Percentiles rank a stretch among this genome's conserved stretches.
Evolutionary conservation across 148 eudicot species (phyloP).

Genomic region (Selenicereus undatus): DNA sequence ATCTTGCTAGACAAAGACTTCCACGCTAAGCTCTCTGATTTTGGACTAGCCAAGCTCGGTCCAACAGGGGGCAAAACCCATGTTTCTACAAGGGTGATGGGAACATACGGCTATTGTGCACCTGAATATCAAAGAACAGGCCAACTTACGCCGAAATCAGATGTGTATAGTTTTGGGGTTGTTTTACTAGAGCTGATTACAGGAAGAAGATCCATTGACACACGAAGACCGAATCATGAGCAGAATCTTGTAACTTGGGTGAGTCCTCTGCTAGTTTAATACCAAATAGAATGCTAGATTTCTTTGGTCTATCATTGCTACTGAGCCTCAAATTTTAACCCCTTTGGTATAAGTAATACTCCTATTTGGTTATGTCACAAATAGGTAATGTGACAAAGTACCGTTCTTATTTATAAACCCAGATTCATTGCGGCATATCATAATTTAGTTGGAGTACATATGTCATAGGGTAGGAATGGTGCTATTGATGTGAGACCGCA

Average conservation of each 20-base stretch:
- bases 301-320: neutral
- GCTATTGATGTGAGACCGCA: neutral
- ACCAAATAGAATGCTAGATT: neutral
- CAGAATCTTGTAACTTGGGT: constrained; percentile 50
- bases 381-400: neutral
- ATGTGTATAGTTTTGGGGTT: constrained; percentile 55
- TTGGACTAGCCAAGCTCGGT: constrained; percentile 56
- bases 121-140: constrained; percentile 57
- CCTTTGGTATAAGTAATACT: neutral
- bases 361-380: neutral
- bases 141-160: constrained; percentile 42
- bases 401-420: neutral
- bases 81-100: constrained; percentile 52
- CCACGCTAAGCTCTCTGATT: constrained; percentile 52
- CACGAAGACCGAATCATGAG: constrained; percentile 31
- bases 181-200: constrained; percentile 51
- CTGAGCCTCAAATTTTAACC: neutral
- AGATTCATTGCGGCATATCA: no score
- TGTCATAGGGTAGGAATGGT: neutral
- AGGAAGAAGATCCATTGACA: constrained; percentile 49
- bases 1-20: constrained; percentile 43
- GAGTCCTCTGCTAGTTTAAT: constrained; percentile 12
- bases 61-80: constrained; percentile 39
- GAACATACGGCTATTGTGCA: constrained; percentile 62
- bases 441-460: neutral